phyloP scores from a whole-genome alignment of 2,329 filamentous ascomycete species.

The Fusarium secorum region DNA sequence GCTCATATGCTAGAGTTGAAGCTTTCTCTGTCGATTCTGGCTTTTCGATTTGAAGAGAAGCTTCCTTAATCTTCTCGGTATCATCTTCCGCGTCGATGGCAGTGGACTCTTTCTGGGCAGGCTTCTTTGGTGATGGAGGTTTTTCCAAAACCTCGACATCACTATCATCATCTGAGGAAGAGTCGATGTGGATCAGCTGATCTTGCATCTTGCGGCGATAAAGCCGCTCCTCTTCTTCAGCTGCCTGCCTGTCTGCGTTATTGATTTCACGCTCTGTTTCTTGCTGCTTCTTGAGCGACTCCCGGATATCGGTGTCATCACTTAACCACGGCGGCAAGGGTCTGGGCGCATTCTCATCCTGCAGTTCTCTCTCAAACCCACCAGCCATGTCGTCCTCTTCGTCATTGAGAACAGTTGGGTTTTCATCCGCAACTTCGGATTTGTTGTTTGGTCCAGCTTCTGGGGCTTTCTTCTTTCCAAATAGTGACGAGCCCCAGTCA shows the following conservation, averaged over 20 bases:
- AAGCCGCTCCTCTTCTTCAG: conserved; percentile 62
- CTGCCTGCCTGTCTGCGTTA: conserved; percentile 67
- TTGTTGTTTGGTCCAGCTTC: conserved; percentile 20
- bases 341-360: conserved; percentile 55
- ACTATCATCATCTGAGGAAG: conserved; percentile 64
- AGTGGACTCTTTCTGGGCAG: background rate
- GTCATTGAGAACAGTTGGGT: conserved; percentile 28
- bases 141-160: conserved; percentile 66
- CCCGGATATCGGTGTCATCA: conserved; percentile 70
- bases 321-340: conserved; percentile 80
- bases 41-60: background rate
- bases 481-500: conserved; percentile 70
- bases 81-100: conserved; percentile 16
- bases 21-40: background rate
- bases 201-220: conserved; percentile 54
- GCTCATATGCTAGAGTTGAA: background rate
- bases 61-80: background rate
- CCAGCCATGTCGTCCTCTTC: conserved; percentile 62
- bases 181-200: conserved; percentile 68
- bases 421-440: conserved; percentile 28
- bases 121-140: conserved; percentile 46
- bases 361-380: conserved; percentile 67
- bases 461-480: conserved; percentile 52
- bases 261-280: conserved; percentile 67
- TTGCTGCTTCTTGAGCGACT: conserved; percentile 66